These are phyloP conservation scores for Pichia californica DNA, from an alignment of 805 yeast genomes.

Conservation along the genomic window DNA sequence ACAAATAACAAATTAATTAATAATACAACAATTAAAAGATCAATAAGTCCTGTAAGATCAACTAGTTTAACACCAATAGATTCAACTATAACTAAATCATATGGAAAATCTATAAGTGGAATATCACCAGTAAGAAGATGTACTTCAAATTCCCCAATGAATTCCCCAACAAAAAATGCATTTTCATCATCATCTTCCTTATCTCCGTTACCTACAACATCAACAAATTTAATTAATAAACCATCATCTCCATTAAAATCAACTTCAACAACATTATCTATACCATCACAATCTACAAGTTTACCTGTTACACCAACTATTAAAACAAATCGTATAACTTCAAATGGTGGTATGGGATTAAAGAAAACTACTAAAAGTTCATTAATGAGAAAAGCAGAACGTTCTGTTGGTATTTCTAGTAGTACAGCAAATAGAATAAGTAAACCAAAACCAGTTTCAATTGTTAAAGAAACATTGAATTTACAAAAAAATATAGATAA, in stretches of 20 bases:
- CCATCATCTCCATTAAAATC: neutral
- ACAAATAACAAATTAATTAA: neutral
- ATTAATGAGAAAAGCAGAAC: conserved; percentile 18
- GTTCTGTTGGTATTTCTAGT: conserved; percentile 12
- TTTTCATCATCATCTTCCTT: neutral
- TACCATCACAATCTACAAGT: too few relatives aligned
- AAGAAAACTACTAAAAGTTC: conserved; percentile 17
- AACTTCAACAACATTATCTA: conserved; percentile 6
- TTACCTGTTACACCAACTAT: too few relatives aligned
- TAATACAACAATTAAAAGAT: too few relatives aligned
- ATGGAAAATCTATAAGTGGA: conserved; percentile 4
- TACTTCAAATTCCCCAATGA: neutral
- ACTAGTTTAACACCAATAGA: too few relatives aligned
- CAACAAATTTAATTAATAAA: conserved; percentile 1
- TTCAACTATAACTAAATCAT: neutral
- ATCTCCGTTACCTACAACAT: neutral
- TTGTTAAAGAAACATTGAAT: neutral
- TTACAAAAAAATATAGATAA: too few relatives aligned
- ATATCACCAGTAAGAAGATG: conserved; percentile 12
- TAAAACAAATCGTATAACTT: too few relatives aligned
- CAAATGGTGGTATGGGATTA: conserved; percentile 8
- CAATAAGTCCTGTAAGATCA: neutral
- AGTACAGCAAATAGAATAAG: neutral
- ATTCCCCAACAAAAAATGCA: neutral
- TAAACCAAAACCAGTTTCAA: conserved; percentile 1